phyloP scores from a whole-genome alignment of 2,329 filamentous ascomycete genomes.

The Phoma sp. region DNA sequence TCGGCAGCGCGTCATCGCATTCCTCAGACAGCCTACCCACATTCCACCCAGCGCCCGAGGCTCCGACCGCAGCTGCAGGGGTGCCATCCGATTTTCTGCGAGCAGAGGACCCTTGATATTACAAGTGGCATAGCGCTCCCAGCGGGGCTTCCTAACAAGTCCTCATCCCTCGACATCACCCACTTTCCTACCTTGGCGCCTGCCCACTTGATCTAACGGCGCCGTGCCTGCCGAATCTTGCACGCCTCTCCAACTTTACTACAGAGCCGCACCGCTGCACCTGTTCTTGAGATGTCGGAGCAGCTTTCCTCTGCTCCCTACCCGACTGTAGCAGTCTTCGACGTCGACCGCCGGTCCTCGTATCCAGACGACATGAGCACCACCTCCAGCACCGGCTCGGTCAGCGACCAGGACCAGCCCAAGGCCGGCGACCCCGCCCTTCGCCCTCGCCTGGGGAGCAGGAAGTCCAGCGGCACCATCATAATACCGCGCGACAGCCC shows the following conservation, averaged over 20 bases:
- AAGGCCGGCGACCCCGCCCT: slow-evolving; percentile 53
- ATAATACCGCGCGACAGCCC: slow-evolving; percentile 79
- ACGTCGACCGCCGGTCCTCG: slow-evolving; percentile 23
- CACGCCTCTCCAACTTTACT: slow-evolving; percentile 21
- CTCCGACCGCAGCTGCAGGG: slow-evolving; percentile 20
- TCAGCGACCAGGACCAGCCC: slow-evolving; percentile 45
- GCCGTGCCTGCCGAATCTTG: slow-evolving; percentile 22
- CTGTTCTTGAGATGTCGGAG: slow-evolving; percentile 25
- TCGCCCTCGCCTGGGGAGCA: slow-evolving; percentile 72
- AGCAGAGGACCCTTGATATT: slow-evolving; percentile 27
- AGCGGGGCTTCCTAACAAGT: slow-evolving; percentile 26
- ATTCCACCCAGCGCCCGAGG: slow-evolving; percentile 20
- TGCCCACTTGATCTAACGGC: slow-evolving; percentile 33
- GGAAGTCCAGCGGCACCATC: slow-evolving; percentile 82
- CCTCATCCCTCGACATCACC: slow-evolving; percentile 26
- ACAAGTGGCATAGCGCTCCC: slow-evolving; percentile 20
- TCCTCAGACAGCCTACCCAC: slow-evolving; percentile 12
- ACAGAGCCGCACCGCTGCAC: slow-evolving; percentile 22
- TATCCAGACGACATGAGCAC: slow-evolving; percentile 48
- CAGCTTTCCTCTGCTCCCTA: slow-evolving; percentile 33
- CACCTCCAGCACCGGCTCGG: slow-evolving; percentile 53
- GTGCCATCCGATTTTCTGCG: slow-evolving; percentile 25
- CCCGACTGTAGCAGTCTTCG: slow-evolving; percentile 31
- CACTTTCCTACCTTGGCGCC: slow-evolving; percentile 33
- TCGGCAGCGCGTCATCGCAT: slow-evolving; percentile 18